Evolutionary conservation across 345 rosid species (phyloP), one percentile per base, ranked within the genome.

Genomic region (Linum trigynum): DNA sequence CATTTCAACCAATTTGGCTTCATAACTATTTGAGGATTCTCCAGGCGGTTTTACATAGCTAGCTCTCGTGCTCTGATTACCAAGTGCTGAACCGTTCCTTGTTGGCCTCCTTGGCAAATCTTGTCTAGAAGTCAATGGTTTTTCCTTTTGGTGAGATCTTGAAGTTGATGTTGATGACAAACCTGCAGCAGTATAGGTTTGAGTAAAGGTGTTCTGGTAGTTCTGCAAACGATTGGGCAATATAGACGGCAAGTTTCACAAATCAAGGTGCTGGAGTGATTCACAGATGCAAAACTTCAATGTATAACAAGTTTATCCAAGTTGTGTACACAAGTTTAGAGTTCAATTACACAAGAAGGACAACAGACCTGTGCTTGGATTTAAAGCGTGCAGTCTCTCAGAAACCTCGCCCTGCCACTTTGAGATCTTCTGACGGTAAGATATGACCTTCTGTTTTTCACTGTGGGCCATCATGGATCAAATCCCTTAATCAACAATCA

Each of bases 321-420:
- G 32, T 23, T 23, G 32, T 23, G 32, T 23, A 23, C 32, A 23
- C 32, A 23, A 23, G 32, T 23, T 23, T 23, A 23, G 32, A 23
- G 32, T 23, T 23, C 32, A 23, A 23, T 23, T 23, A 23, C 32
- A 23, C 32, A 23, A 23, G 53, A 48, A 48, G 53, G 14, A 48
- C 9, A 9, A 48, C 53, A 59, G 51, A 87, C 98, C 92, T 64
- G 90, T 67, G 59, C 97, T 83, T 69, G 72, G 76, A 74, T 76
- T 63, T 50, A 92, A 65, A 72, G 75, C 82, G 79, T 81, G 94
- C 68, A 92, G 75, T 70, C 98, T 87, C 55, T 88, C 98, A 1
- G 94, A 80, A 55, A 90, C 96, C 73, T 90, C 91, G 66, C 78
- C 78, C 76, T 90, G 94, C 98, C 98, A 92, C 41, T 90, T 85